Evolutionary conservation across 495 filamentous ascomycete genomes (phyloP), one percentile per base, ranked within the genome.

Genomic region (Chaetomium fimeti): DNA sequence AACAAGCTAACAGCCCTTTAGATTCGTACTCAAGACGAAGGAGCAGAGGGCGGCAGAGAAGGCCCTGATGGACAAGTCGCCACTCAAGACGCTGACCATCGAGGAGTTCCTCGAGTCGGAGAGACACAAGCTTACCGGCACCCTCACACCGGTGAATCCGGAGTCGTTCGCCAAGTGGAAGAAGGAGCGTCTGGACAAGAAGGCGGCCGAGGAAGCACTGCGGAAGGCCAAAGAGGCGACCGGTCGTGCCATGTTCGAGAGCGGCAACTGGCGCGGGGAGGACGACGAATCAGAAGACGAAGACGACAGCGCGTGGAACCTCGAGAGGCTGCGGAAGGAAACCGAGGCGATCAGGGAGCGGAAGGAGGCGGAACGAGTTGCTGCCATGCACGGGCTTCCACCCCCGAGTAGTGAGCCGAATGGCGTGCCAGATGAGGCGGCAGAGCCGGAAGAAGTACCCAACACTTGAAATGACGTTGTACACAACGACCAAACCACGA

Each of bases 51-150:
- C 91, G 7, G 91, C 92, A 6, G 94, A 99, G 80, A 98, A 97
- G 78, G 94, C 94, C n/a, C 74, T 97, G 61, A 84, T 96, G 85
- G 95, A 98, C 76, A 98, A 98, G 77, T 94, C 91, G 13, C 93
- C 95, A 52, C 81, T 98, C 55, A 91, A 92, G 73, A 97, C 93
- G 20, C 82, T 99, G 55, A 99, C 94, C 2, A 81, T 99, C 52
- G 94, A 99, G 79, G 94, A 99, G 76, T 99, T 94, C 83, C 79
- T 99, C 45, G 94, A 99, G 77, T 90, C 88, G 15, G 92, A 97
- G 79, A 84, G 94, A 66, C 92, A 95, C 72, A 97, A 97, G 73
- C 84, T 99, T 54, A 92, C 88, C 1, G 94, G 94, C 51, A 91
- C 80, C 0, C 81, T 97, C 60, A 99, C 94, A 25, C 95, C 95